Conservation (phyloP, 768 basidiomycete genomes). For the Leccinum broughii region DNA sequence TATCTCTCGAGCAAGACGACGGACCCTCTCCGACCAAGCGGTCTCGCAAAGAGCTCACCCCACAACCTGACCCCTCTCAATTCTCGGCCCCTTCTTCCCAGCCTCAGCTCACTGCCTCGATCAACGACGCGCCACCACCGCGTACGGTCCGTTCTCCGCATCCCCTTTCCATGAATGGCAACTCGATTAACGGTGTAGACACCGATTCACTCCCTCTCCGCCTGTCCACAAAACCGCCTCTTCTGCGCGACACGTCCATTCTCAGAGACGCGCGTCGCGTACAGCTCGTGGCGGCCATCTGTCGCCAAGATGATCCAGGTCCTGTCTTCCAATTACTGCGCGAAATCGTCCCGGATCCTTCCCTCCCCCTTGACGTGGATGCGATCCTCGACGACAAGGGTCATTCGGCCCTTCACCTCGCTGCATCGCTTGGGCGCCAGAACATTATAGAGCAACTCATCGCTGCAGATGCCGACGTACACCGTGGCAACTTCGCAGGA, state of each 20-base stretch:
- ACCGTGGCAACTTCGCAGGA: constrained; percentile 89
- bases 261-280: constrained; percentile 54
- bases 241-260: constrained; percentile 55
- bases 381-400: constrained; percentile 91
- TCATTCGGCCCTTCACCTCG: constrained; percentile 92
- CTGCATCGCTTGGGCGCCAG: constrained; percentile 79
- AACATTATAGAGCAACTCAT: constrained; percentile 71
- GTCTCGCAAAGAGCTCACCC: constrained; percentile 53
- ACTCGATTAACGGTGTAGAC: constrained; percentile 42
- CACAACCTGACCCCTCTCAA: constrained; percentile 35
- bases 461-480: constrained; percentile 77
- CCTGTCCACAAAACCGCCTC: constrained; percentile 65
- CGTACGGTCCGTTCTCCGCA: constrained; percentile 48
- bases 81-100: constrained; percentile 20
- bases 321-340: constrained; percentile 65
- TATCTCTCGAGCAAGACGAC: constrained; percentile 51
- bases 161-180: constrained; percentile 47
- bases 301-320: constrained; percentile 65
- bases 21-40: constrained; percentile 75
- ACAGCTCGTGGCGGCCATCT: constrained; percentile 65
- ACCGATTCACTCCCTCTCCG: constrained; percentile 51
- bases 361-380: constrained; percentile 59
- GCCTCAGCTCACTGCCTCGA: constrained; percentile 33
- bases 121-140: constrained; percentile 34
- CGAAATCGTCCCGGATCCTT: constrained; percentile 51